phyloP scores from a whole-genome alignment of 371 early-diverging fungal genomes.

The Phascolomyces articulosus region DNA sequence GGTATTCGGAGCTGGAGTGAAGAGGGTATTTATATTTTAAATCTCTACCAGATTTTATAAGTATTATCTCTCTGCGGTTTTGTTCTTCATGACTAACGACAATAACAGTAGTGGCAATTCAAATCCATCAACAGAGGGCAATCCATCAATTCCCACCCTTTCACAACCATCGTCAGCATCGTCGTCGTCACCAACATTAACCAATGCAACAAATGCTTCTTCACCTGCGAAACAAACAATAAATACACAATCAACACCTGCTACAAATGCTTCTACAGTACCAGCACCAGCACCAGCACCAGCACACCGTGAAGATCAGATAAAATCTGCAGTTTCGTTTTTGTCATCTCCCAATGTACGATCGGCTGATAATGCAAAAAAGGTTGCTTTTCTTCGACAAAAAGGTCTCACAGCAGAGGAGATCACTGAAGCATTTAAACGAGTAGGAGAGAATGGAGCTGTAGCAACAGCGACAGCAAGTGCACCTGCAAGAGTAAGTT shows the following conservation, averaged over 20 bases:
- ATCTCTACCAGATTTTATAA: too few species aligned
- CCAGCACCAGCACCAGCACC: not conserved
- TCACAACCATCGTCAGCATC: not conserved
- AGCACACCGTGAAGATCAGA: conserved; percentile 55
- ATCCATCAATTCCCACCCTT: too few species aligned
- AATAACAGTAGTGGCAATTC: not conserved
- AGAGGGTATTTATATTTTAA: too few species aligned
- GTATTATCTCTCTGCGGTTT: too few species aligned
- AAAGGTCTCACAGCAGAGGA: conserved; percentile 63
- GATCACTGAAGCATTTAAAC: conserved; percentile 60
- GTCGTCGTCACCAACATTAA: not conserved
- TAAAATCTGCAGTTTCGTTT: conserved; percentile 62
- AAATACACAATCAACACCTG: not conserved
- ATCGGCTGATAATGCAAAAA: conserved; percentile 59
- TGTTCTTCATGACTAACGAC: conserved; percentile 15
- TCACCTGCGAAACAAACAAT: conserved; percentile 26
- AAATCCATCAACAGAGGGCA: not conserved
- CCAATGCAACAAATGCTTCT: not conserved
- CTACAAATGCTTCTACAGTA: not conserved
- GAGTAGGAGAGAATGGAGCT: conserved; percentile 24
- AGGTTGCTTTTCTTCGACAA: conserved; percentile 62
- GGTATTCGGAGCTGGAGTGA: too few species aligned
- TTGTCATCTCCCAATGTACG: conserved; percentile 60
- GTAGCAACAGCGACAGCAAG: not conserved
- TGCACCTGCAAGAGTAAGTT: conserved; percentile 3